A percentile compares a stretch with the other conserved stretches of the same genome.
Evolutionary conservation across 306 rosid species (phyloP).

Genomic region (Vigna nakashimae): DNA sequence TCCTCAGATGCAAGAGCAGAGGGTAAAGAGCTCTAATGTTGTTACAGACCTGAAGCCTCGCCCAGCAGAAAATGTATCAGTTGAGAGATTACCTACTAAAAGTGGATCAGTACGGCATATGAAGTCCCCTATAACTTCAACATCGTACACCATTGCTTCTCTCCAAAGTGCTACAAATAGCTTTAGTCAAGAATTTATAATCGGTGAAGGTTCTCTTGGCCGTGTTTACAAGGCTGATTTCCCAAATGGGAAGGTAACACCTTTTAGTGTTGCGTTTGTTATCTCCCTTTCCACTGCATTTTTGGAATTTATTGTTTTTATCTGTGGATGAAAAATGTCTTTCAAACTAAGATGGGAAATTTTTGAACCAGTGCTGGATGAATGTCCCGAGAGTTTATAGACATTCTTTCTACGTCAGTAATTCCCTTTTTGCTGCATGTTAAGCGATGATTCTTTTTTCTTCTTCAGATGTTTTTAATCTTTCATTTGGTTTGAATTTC

Average conservation of each 20-base stretch:
- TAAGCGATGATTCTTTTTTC: background rate
- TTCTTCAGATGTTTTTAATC: background rate
- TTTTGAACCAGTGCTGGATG: slow-evolving; percentile 19
- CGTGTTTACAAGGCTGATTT: slow-evolving; percentile 96
- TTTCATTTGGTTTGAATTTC: slow-evolving; percentile 7
- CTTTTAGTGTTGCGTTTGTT: slow-evolving; percentile 23
- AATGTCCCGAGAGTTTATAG: slow-evolving; percentile 2
- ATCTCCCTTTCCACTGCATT: slow-evolving; percentile 14
- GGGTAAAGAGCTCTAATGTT: slow-evolving; percentile 65
- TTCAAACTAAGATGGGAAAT: background rate
- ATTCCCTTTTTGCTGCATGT: slow-evolving; percentile 17
- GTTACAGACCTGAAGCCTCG: slow-evolving; percentile 83
- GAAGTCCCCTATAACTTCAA: slow-evolving; percentile 93
- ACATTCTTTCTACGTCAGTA: background rate
- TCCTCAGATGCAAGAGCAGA: slow-evolving; percentile 81
- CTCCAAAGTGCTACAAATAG: slow-evolving; percentile 97
- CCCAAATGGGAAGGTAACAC: slow-evolving; percentile 88
- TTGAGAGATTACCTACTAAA: slow-evolving; percentile 69
- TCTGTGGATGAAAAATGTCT: background rate
- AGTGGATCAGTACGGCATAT: slow-evolving; percentile 80
- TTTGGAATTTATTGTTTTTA: slow-evolving; percentile 18
- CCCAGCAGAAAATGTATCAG: slow-evolving; percentile 70
- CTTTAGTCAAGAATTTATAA: slow-evolving; percentile 89
- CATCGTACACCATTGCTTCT: slow-evolving; percentile 83
- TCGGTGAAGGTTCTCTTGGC: slow-evolving; percentile 99